These are phyloP conservation scores for Combretum micranthum DNA, from an alignment of 345 rosid genomes.

Conservation along the genomic window DNA sequence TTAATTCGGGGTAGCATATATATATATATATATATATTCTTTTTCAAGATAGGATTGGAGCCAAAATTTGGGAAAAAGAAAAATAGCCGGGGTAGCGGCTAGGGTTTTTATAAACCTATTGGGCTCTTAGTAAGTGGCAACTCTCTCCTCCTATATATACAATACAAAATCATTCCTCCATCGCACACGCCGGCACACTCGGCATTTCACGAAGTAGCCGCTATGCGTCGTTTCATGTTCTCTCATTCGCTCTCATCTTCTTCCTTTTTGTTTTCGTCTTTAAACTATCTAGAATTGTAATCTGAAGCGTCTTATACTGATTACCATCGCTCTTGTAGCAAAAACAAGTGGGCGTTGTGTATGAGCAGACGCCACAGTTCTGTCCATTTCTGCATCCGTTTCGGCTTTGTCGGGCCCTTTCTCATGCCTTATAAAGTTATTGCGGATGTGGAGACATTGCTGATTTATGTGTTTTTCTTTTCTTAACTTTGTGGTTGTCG, in stretches of 20 bases:
- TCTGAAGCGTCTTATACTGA: slow-evolving; percentile 35
- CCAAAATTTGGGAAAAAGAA: no score
- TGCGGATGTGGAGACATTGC: slow-evolving; percentile 16
- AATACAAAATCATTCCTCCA: no score
- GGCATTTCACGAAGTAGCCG: no score
- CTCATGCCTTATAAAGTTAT: background rate
- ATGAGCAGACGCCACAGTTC: slow-evolving; percentile 39
- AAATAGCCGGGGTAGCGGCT: no score
- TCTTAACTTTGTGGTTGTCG: background rate
- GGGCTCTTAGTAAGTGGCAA: no score
- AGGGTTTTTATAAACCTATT: no score
- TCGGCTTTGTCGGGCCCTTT: slow-evolving; percentile 11
- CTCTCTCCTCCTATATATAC: no score
- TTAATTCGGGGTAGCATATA: no score
- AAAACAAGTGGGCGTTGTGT: slow-evolving; percentile 14
- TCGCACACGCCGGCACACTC: no score
- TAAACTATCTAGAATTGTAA: background rate
- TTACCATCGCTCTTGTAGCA: slow-evolving; percentile 21
- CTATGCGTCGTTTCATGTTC: background rate
- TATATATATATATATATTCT: no score
- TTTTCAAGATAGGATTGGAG: no score
- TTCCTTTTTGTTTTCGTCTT: background rate
- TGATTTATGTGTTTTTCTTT: no score
- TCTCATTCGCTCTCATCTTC: background rate
- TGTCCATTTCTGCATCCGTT: slow-evolving; percentile 10